A percentile compares a stretch with the other conserved stretches of the same genome.
These are phyloP conservation scores for Aureobasidium pullulans DNA, from an alignment of 2,329 filamentous ascomycete genomes.

Conservation along the genomic window DNA sequence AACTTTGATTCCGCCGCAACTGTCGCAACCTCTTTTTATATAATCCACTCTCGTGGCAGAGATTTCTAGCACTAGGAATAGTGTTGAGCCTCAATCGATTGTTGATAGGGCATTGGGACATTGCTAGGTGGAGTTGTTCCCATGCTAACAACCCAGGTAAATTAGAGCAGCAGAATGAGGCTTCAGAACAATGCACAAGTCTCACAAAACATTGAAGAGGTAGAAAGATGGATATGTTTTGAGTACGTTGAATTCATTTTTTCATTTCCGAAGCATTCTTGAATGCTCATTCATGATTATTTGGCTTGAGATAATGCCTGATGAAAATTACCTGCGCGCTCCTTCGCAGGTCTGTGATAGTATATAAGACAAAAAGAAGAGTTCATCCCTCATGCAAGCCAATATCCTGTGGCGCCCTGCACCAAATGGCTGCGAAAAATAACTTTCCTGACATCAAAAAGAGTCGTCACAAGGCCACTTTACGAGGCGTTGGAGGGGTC, in stretches of 20 bases:
- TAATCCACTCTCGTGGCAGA: not conserved
- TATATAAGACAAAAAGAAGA: not conserved
- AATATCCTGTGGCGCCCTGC: constrained; percentile 1
- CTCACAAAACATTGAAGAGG: not conserved
- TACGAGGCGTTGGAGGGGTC: constrained; percentile 26
- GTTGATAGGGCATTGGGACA: not conserved
- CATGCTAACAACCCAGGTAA: too few relatives aligned
- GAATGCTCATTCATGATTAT: constrained; percentile 3
- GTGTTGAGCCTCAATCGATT: constrained; percentile 1
- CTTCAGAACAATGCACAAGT: not conserved
- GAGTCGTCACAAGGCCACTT: not conserved
- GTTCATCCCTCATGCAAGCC: constrained; percentile 10
- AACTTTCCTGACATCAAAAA: not conserved
- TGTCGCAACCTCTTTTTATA: not conserved
- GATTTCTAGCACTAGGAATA: not conserved
- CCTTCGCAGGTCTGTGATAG: not conserved
- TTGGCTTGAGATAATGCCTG: not conserved
- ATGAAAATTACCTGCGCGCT: constrained; percentile 9
- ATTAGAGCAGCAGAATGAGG: too few relatives aligned
- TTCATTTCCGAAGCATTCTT: constrained; percentile 6
- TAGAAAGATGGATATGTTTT: not conserved
- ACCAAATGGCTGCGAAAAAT: not conserved
- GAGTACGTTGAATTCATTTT: not conserved
- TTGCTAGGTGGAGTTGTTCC: too few relatives aligned
- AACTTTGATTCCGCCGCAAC: not conserved